Evolutionary conservation across 352 stramenopile genomes (phyloP), one percentile per base, ranked within the genome.

Genomic region (Phytophthora palmivora): DNA sequence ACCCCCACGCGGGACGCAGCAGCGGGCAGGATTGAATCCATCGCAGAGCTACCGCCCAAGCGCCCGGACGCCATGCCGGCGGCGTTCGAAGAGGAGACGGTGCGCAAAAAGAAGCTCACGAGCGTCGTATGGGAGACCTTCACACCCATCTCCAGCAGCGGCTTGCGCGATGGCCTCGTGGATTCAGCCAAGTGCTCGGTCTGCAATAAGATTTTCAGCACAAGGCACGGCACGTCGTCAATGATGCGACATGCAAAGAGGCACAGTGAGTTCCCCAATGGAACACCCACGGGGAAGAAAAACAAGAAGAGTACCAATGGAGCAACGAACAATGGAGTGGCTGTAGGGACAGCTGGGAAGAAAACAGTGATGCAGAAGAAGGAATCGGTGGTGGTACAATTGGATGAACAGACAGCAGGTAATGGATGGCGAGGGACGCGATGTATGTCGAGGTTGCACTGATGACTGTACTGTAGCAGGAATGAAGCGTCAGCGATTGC

Each of bases 241-340:
- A 92, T 92, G 84, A 92, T 92, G 84, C 84, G 84, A 22, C 84
- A 92, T 50, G 84, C 84, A 28, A 92, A 90, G 74, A 74, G 84
- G 33, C 84, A 92, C 54, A 89, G 54, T 43, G 84, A 92, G 48
- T 82, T 83, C 33, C 76, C 84, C 16, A 89, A 87, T 55, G 80
- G 78, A 12, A 63, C 70, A 10, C 52, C 74, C 7, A 55, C 57
- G 16, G 54, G 56, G 12, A 90, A 88, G 59, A 90, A 88, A 21
- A 56, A 46, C 18, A 88, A 85, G 50, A 89, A 89, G 58, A 70
- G 38, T 15, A 44, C 41, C 6, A 84, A 78, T 39, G 63, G 51
- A 62, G 42, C 52, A 10, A 21, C 41, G 11, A 28, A 22, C 18
- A 76, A 77, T 63, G 59, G 59, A 22, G 36, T 16, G 9, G 24